Evolutionary conservation across 805 yeast species (phyloP).

Genomic region (Priceomyces melissophilus): DNA sequence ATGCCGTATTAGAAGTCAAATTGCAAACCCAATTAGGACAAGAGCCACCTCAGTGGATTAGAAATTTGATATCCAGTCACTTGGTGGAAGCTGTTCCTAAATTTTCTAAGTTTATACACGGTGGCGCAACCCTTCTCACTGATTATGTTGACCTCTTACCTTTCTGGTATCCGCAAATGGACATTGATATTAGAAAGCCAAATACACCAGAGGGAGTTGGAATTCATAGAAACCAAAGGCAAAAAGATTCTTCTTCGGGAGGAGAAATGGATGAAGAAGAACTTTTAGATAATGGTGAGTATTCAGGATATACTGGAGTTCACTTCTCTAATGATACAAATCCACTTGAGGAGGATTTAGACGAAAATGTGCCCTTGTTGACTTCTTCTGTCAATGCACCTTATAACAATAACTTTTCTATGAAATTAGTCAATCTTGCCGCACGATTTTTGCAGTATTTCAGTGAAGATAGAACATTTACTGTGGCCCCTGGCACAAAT

Average conservation of each 20-base stretch:
- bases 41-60: slow-evolving; percentile 98
- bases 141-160: slow-evolving; percentile 83
- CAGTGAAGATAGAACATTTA: slow-evolving; percentile 44
- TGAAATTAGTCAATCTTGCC: slow-evolving; percentile 28
- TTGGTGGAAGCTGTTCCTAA: slow-evolving; percentile 98
- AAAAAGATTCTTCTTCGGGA: slow-evolving; percentile 40
- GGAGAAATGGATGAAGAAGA: slow-evolving; percentile 71
- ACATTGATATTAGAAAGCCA: slow-evolving; percentile 90
- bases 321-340: slow-evolving; percentile 44
- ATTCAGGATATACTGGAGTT: slow-evolving; percentile 31
- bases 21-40: slow-evolving; percentile 97
- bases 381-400: slow-evolving; percentile 33
- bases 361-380: slow-evolving; percentile 41
- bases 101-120: slow-evolving; percentile 95
- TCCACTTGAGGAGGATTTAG: slow-evolving; percentile 50
- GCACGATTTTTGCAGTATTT: slow-evolving; percentile 38
- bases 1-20: slow-evolving; percentile 96
- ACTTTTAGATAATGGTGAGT: slow-evolving; percentile 38
- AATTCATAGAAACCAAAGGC: slow-evolving; percentile 46
- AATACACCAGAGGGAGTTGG: slow-evolving; percentile 57
- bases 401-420: slow-evolving; percentile 23
- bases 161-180: slow-evolving; percentile 98
- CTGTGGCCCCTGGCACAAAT: slow-evolving; percentile 43
- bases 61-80: slow-evolving; percentile 86
- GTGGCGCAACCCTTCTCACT: slow-evolving; percentile 87